phyloP scores from a whole-genome alignment of 352 stramenopile species.

The Phytophthora sojae region DNA sequence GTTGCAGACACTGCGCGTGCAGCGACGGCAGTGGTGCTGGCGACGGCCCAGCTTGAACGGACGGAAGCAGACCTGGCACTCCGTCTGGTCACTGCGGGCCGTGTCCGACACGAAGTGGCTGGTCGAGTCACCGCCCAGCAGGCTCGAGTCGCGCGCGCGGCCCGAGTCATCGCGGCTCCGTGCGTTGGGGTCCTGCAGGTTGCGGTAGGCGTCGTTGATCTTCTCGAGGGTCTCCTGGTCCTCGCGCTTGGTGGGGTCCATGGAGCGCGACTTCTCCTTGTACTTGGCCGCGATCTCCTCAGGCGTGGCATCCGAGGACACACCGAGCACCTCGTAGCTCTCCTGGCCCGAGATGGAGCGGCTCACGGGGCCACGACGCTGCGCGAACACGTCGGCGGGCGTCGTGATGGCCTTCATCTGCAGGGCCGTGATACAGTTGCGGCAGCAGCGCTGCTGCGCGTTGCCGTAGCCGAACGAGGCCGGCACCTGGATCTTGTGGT shows the following conservation, averaged over 20 bases:
- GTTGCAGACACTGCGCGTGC: conserved; percentile 87
- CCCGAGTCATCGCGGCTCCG: conserved; percentile 71
- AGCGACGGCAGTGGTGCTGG: conserved; percentile 87
- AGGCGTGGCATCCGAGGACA: conserved; percentile 67
- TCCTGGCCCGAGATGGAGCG: conserved; percentile 50
- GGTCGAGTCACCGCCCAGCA: conserved; percentile 35
- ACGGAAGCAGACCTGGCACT: conserved; percentile 90
- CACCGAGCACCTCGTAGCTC: conserved; percentile 75
- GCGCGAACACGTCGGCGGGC: conserved; percentile 85
- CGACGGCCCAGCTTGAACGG: conserved; percentile 86
- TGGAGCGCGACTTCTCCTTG: conserved; percentile 72
- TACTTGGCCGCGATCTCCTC: conserved; percentile 85
- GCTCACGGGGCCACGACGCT: conserved; percentile 69
- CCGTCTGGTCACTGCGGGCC: conserved; percentile 84
- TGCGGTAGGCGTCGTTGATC: conserved; percentile 83
- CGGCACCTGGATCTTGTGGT: conserved; percentile 87
- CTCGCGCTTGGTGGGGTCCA: conserved; percentile 68
- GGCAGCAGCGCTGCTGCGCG: conserved; percentile 78
- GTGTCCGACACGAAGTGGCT: conserved; percentile 75
- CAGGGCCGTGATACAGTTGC: conserved; percentile 82
- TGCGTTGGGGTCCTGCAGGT: conserved; percentile 66
- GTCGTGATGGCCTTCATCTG: conserved; percentile 90
- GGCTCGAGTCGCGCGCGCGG: conserved; percentile 65
- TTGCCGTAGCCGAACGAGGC: conserved; percentile 84
- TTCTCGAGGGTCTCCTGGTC: conserved; percentile 78